Evolutionary conservation across 129 eudicot genomes (phyloP), one percentile per base, ranked within the genome.

Genomic region (Mikania micrantha): DNA sequence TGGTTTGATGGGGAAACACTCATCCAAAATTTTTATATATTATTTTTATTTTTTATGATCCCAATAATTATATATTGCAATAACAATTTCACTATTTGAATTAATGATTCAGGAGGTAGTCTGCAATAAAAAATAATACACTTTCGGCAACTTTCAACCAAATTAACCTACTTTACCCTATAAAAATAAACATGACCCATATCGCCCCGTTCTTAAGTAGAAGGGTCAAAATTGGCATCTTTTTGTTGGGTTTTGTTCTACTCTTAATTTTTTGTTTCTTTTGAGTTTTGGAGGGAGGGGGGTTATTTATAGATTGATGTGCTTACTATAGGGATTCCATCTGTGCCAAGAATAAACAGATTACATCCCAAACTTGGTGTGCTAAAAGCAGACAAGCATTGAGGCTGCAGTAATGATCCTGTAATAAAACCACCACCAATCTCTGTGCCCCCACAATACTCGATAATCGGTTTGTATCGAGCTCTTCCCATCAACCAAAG

Each of bases 361-460:
- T 80, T 81, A 71, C 82, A 80, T 24, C 96, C 96, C 96, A 89
- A 82, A 41, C 81, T 82, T 16, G 99, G 91, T 24, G 99, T 93
- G 82, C 96, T 93, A 72, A 93, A 86, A 41, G 99, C 90, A 42
- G 96, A 85, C 39, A 93, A 74, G 56, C 84, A 84, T 49, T 88
- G 99, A 50, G 87, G 74, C 78, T 93, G 96, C 74, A 93, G 53
- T 71, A 84, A 48, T 17, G 96, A 93, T 40, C 99, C 99, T 20
- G 92, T 67, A 17, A 89, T 73, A 66, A 88, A 93, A 74, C 86
- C 99, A 72, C 99, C 99, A 36, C 96, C 99, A 64, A 93, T 88
- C 77, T 93, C 99, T 29, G 99, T 93, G 40, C 99, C 99, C 45
- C 99, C 99, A 77, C 99, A 93, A 81, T 84, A 88, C 80, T 93